Percentiles rank a stretch among this genome's conserved stretches.
Conservation (phyloP, 1,284 basidiomycete species). For the Sanghuangporus weigelae region DNA sequence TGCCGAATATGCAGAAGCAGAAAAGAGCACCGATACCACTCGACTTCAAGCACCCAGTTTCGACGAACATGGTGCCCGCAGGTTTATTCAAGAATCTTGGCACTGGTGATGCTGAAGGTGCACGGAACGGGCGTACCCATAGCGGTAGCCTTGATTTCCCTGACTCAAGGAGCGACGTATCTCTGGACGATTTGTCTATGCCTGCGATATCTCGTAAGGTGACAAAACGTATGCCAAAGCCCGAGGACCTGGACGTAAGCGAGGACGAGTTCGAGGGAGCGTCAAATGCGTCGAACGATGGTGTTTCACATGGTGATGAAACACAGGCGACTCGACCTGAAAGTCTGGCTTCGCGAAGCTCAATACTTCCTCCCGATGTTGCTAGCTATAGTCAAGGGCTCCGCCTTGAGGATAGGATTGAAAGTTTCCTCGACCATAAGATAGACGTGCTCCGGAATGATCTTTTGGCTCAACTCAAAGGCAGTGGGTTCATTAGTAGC, state of each 20-base stretch:
- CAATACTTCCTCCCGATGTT: constrained; percentile 46
- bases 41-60: constrained; percentile 71
- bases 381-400: constrained; percentile 53
- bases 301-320: neutral
- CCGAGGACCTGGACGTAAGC: constrained; percentile 11
- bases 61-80: constrained; percentile 73
- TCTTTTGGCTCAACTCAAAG: constrained; percentile 26
- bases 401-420: constrained; percentile 53
- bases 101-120: constrained; percentile 46
- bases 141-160: constrained; percentile 59
- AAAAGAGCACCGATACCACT: constrained; percentile 74
- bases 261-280: constrained; percentile 5
- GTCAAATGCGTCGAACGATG: constrained; percentile 1
- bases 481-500: constrained; percentile 30
- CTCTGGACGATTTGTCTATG: constrained; percentile 68
- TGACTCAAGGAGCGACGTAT: constrained; percentile 59
- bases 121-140: constrained; percentile 62
- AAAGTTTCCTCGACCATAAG: constrained; percentile 60
- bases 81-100: constrained; percentile 77
- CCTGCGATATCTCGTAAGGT: constrained; percentile 59
- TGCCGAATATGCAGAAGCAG: constrained; percentile 10
- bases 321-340: constrained; percentile 13
- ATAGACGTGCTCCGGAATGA: constrained; percentile 47
- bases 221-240: constrained; percentile 29
- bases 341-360: constrained; percentile 37